Percentiles rank a stretch among this genome's conserved stretches.
These are phyloP conservation scores for Kwoniella botswanensis DNA, from an alignment of 768 basidiomycete genomes.

Conservation along the genomic window DNA sequence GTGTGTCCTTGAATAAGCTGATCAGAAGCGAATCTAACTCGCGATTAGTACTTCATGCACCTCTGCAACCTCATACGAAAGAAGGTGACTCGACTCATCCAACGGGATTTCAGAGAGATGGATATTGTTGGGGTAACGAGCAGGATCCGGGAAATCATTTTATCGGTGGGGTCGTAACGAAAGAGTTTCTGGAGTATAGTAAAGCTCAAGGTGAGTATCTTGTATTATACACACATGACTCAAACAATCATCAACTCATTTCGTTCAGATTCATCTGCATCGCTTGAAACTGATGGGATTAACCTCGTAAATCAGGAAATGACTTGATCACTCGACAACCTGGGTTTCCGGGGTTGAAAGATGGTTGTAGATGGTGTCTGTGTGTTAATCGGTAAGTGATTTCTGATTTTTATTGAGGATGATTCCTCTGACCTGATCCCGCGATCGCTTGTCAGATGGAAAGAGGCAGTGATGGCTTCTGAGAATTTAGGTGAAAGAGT, in stretches of 20 bases:
- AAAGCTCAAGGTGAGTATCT: constrained; percentile 44
- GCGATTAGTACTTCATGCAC: constrained; percentile 43
- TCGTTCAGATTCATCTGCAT: too few relatives aligned
- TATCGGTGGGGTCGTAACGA: constrained; percentile 51
- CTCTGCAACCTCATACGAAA: constrained; percentile 42
- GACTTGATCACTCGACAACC: constrained; percentile 52
- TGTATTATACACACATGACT: too few relatives aligned
- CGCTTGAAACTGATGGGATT: too few relatives aligned
- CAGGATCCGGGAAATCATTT: constrained; percentile 54
- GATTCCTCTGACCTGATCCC: neutral
- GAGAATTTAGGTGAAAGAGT: constrained; percentile 41
- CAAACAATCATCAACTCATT: too few relatives aligned
- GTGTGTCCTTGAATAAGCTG: neutral
- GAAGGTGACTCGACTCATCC: constrained; percentile 47
- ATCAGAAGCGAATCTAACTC: neutral
- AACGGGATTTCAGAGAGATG: constrained; percentile 48
- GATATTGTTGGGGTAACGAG: constrained; percentile 46
- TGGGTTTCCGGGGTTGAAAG: constrained; percentile 51
- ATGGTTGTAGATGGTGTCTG: constrained; percentile 58
- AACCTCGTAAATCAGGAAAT: constrained; percentile 39
- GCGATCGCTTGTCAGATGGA: constrained; percentile 42
- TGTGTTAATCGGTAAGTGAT: constrained; percentile 52
- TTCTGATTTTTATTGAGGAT: neutral
- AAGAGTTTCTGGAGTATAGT: constrained; percentile 54
- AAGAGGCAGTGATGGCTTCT: constrained; percentile 53